Percentiles rank a stretch among this genome's conserved stretches.
These are phyloP conservation scores for Phoma sp. DNA, from an alignment of 2,329 filamentous ascomycete genomes.

Conservation along the genomic window DNA sequence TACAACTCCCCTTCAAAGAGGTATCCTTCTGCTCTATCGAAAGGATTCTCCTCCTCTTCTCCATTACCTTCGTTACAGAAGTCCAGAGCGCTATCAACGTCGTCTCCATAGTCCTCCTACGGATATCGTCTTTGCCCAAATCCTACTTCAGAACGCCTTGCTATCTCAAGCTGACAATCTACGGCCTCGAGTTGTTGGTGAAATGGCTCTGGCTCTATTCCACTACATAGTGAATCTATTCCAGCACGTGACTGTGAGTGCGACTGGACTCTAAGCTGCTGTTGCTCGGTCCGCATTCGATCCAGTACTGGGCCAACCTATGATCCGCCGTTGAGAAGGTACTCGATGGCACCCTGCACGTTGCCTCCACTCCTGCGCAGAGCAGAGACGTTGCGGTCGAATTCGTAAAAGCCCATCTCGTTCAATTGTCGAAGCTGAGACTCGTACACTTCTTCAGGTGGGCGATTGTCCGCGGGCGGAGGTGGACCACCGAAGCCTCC, in stretches of 20 bases:
- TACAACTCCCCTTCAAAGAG: too few relatives aligned
- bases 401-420: constrained; percentile 99
- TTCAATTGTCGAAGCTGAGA: constrained; percentile 91
- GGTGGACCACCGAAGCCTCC: constrained; percentile 45
- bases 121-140: constrained; percentile 1
- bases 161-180: background rate
- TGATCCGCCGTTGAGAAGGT: constrained; percentile 57
- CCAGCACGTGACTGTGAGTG: background rate
- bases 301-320: constrained; percentile 23
- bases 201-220: background rate
- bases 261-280: background rate
- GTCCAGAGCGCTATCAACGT: constrained; percentile 5
- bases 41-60: background rate
- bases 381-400: constrained; percentile 89
- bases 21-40: too few relatives aligned
- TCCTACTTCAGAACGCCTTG: background rate
- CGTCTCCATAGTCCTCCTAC: constrained; percentile 10
- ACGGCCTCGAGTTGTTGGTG: background rate
- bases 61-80: background rate
- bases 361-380: constrained; percentile 88
- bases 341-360: constrained; percentile 88
- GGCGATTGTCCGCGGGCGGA: constrained; percentile 77
- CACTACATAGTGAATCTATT: background rate
- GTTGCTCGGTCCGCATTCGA: constrained; percentile 7
- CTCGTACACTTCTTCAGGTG: constrained; percentile 91